Base-by-base conservation (phyloP, 2,329 filamentous ascomycete genomes). In the Hypoxylon sp. region DNA sequence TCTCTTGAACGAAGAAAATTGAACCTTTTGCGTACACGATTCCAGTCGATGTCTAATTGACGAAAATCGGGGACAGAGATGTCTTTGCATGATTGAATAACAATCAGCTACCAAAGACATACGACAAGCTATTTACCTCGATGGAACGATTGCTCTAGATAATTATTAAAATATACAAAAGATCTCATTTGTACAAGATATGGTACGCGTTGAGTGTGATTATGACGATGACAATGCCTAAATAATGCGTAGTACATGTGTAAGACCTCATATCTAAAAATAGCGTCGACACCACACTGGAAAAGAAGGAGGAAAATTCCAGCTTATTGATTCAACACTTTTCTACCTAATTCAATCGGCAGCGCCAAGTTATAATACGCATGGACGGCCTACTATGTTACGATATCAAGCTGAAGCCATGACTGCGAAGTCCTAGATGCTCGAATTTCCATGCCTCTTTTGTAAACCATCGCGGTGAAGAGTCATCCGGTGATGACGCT, bases 401-500 rank as follows among this genome's bases (percentile, higher is more conserved):
- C n/a, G n/a, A n/a, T n/a, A n/a, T n/a, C n/a, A n/a, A n/a, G n/a
- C n/a, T n/a, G n/a, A n/a, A n/a, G 10, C 5, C 3, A 35, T 17
- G 3, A 3, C 4, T 35, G n/a, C 31, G n/a, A 35, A 8, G n/a
- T 11, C 10, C 8, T 35, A n/a, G 29, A n/a, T 3, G 8, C 15
- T 31, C 27, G 27, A 10, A 3, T 10, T n/a, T 33, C 8, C 4
- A 33, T 33, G 29, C 29, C n/a, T n/a, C 29, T 33, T 5, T 17
- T n/a, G 13, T 45, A 21, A 38, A 37, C 24, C 27, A 15, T 21
- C 23, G 18, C 42, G 43, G 35, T 26, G 42, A 48, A 48, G 50
- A 48, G 50, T 54, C 50, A 54, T 54, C 35, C 50, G 35, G 43
- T 3, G n/a, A 35, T 42, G 13, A 13, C 24, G 17, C 13, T 17